These are phyloP conservation scores for Diplosphaera chodatii DNA, from an alignment of 139 green algal species.

Conservation along the genomic window DNA sequence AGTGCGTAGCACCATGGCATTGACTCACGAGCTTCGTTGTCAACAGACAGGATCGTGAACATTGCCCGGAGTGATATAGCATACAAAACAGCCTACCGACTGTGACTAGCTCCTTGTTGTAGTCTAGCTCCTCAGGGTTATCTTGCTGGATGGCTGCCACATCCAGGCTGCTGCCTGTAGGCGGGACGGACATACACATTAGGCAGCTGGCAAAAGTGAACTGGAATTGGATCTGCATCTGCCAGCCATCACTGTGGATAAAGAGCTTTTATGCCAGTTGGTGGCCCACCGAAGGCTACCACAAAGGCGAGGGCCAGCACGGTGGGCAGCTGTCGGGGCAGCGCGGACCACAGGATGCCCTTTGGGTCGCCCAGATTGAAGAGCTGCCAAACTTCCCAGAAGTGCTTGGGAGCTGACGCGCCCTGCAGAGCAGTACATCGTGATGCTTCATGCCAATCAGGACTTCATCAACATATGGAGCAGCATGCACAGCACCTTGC, in stretches of 20 bases:
- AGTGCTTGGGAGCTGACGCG: slow-evolving; percentile 23
- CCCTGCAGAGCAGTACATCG: slow-evolving; percentile 15
- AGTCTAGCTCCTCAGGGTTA: slow-evolving; percentile 49
- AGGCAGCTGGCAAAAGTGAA: too few relatives aligned
- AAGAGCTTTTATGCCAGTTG: too few relatives aligned
- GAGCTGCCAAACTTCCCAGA: slow-evolving; percentile 66
- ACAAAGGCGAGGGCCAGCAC: slow-evolving; percentile 66
- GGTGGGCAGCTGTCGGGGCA: slow-evolving; percentile 40
- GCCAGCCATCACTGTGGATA: too few relatives aligned
- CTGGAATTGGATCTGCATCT: too few relatives aligned
- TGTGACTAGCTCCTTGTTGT: slow-evolving; percentile 68
- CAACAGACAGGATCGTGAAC: too few relatives aligned
- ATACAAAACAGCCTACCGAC: slow-evolving; percentile 46
- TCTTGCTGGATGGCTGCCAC: slow-evolving; percentile 55
- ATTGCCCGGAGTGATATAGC: too few relatives aligned
- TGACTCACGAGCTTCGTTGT: too few relatives aligned
- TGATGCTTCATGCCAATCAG: too few relatives aligned
- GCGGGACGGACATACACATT: too few relatives aligned
- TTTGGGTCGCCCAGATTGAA: slow-evolving; percentile 45
- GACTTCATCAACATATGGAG: too few relatives aligned
- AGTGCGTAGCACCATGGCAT: too few relatives aligned
- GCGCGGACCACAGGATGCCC: slow-evolving; percentile 42
- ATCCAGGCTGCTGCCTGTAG: slow-evolving; percentile 64
- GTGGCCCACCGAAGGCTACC: slow-evolving; percentile 79
- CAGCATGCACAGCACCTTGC: too few relatives aligned